A percentile compares a stretch with the other conserved stretches of the same genome.
phyloP scores from a whole-genome alignment of 2,329 filamentous ascomycete species.

The Ophiosphaerella herpotricha region DNA sequence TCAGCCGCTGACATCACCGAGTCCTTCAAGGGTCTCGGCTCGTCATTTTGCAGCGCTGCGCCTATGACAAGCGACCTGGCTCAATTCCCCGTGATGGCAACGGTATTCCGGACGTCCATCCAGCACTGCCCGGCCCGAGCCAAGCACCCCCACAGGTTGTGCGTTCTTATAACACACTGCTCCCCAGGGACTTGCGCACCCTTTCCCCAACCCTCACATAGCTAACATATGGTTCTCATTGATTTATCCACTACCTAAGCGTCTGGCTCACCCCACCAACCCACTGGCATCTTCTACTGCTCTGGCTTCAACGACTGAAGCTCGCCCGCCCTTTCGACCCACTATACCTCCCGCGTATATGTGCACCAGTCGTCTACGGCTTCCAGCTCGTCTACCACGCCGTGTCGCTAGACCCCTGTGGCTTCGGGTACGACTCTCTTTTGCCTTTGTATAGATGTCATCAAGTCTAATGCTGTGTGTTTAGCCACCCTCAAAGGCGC shows the following conservation, averaged over 20 bases:
- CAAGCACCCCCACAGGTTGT: neutral
- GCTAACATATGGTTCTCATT: no score
- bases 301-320: neutral
- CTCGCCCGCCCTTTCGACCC: neutral
- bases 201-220: no score
- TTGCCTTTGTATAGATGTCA: neutral
- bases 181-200: neutral
- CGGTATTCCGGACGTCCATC: neutral
- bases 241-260: neutral
- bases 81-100: neutral
- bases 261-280: neutral
- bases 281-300: neutral
- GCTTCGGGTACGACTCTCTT: slow-evolving; percentile 20
- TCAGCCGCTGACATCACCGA: slow-evolving; percentile 8
- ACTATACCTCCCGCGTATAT: slow-evolving; percentile 16
- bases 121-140: neutral
- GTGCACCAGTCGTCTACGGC: slow-evolving; percentile 9
- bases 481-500: slow-evolving; percentile 28
- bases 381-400: slow-evolving; percentile 12
- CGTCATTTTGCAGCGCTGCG: neutral
- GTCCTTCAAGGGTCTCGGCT: slow-evolving; percentile 1
- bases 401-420: slow-evolving; percentile 23
- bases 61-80: neutral
- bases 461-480: slow-evolving; percentile 7
- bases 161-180: neutral